Base-by-base conservation (phyloP, 441 rosid species). In the Oxalis stricta region DNA sequence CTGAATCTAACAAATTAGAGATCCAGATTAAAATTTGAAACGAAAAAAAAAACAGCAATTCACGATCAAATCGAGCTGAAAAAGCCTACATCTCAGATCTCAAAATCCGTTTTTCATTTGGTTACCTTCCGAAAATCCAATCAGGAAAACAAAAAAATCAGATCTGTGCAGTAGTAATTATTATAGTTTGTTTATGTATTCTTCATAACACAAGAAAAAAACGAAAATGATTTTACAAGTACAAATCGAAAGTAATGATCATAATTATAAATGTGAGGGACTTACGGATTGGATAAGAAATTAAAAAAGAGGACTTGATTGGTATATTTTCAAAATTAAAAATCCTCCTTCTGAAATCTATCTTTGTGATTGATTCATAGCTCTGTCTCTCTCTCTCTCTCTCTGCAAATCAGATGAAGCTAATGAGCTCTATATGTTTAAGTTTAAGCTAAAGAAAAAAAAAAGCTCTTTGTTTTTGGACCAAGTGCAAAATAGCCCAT, bases 341-440 rank as follows among this genome's bases (percentile, higher is more conserved):
- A 53, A 45, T 52, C 7, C 35, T 17, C 24, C 48, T 33, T 14
- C 14, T 15, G 24, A 38, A 43, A 36, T 37, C 37, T 30, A 19
- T 38, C 43, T 19, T 52, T 35, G 49, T 34, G 33, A 23, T 3
- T 15, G 48, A 8, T 20, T 15, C 9, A 19, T 2, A 7, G 16
- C 35, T 30, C 57, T 63, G 19, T 46, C 44, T 58, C 48, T 51
- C 51, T 37, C 19, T 40, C 22, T 44, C 18, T 75, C 69, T 65
- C 83, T 64, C 72, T 72, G 87, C 81, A 71, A 79, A 85, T 70
- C 84, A 75, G 82, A 76, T 47, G 58, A 44, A 52, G 65, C 51
- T 41, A 46, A 50, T 23, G n/a, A n/a, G n/a, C n/a, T n/a, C n/a
- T n/a, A n/a, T n/a, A n/a, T n/a, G n/a, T n/a, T n/a, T n/a, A n/a